A percentile compares a stretch with the other conserved stretches of the same genome.
These are phyloP conservation scores for Piloderma croceum DNA, from an alignment of 768 basidiomycete genomes.

Conservation along the genomic window DNA sequence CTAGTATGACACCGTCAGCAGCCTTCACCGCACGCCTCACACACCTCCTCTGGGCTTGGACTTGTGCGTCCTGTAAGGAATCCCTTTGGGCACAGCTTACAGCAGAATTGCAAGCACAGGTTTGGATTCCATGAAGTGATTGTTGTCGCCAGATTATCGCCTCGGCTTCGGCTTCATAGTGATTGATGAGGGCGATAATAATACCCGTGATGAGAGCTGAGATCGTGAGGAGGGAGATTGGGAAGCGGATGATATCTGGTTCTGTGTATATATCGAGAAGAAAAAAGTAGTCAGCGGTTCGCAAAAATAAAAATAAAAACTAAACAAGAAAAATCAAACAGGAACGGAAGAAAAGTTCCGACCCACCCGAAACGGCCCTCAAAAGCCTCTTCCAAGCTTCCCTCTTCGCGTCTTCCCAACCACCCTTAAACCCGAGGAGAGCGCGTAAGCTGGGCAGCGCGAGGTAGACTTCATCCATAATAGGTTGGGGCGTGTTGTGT, in stretches of 20 bases:
- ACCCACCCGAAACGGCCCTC: constrained; percentile 36
- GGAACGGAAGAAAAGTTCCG: neutral
- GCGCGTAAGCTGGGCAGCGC: constrained; percentile 47
- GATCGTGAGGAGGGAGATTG: constrained; percentile 48
- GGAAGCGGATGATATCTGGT: constrained; percentile 47
- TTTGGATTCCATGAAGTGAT: too few relatives aligned
- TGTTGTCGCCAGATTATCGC: constrained; percentile 14
- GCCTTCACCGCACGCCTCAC: neutral
- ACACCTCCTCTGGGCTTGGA: neutral
- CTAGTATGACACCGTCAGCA: neutral
- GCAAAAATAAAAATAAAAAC: too few relatives aligned
- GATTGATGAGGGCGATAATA: constrained; percentile 30
- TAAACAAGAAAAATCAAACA: neutral
- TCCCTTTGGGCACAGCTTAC: too few relatives aligned
- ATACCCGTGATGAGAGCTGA: constrained; percentile 46
- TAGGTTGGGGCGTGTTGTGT: constrained; percentile 43
- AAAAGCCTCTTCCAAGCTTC: constrained; percentile 50
- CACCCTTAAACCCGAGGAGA: constrained; percentile 30
- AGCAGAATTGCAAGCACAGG: too few relatives aligned
- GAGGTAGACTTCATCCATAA: constrained; percentile 55
- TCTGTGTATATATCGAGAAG: constrained; percentile 29
- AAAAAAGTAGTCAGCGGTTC: neutral
- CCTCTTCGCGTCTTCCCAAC: constrained; percentile 42
- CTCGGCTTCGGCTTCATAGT: constrained; percentile 29
- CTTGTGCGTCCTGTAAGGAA: neutral